These are phyloP conservation scores for Udeniomyces megalosporus DNA, from an alignment of 768 basidiomycete species.

Conservation along the genomic window DNA sequence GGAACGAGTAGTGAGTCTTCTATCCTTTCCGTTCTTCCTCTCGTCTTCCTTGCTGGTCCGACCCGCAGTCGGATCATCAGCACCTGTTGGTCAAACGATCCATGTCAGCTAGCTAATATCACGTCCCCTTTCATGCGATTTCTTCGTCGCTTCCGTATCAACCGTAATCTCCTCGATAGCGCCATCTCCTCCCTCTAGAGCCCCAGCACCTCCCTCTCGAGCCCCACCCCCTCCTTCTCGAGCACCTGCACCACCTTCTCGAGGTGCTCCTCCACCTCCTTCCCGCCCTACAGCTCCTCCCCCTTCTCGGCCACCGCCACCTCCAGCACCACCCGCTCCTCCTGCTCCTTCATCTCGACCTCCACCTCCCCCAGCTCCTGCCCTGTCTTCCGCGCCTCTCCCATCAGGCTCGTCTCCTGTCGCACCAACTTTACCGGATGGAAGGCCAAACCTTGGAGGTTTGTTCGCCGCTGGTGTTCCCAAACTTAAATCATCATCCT, in stretches of 20 bases:
- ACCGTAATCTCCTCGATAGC: conserved; percentile 39
- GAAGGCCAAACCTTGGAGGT: conserved; percentile 11
- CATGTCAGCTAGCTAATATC: too few species aligned
- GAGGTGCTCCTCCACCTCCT: neutral
- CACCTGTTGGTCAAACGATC: too few species aligned
- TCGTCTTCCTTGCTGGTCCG: conserved; percentile 6
- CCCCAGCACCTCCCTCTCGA: conserved; percentile 43
- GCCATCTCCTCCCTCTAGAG: conserved; percentile 49
- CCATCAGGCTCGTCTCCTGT: neutral
- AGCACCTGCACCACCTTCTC: conserved; percentile 14
- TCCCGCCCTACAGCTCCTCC: neutral
- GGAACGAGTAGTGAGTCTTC: too few species aligned
- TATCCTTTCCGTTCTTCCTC: neutral
- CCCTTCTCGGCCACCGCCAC: neutral
- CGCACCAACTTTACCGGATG: neutral
- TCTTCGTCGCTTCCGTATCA: too few species aligned
- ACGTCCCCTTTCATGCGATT: too few species aligned
- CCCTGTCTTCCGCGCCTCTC: neutral
- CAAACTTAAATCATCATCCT: conserved; percentile 2
- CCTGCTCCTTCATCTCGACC: conserved; percentile 2
- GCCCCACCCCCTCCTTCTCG: conserved; percentile 3
- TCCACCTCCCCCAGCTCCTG: neutral
- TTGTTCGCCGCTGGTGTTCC: conserved; percentile 7
- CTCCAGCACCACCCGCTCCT: neutral
- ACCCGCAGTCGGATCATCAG: too few species aligned